Base-by-base conservation (phyloP, 2,329 filamentous ascomycete genomes). In the Tricladium varicosporioides region DNA sequence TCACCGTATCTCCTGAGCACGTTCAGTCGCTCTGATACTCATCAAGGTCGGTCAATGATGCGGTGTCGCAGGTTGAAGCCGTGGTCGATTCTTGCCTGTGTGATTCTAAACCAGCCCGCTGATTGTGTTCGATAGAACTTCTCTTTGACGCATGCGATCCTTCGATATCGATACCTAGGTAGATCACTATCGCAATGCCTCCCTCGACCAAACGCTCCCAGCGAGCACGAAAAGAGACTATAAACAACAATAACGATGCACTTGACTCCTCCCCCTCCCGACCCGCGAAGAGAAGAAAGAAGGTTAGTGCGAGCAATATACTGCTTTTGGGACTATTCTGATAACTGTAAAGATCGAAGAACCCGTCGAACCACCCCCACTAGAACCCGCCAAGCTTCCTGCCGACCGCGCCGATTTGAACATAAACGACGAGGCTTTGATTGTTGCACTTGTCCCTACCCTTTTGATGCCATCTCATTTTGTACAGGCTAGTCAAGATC, bases 261-360 rank as follows among this genome's bases (percentile, higher is more conserved):
- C 61, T 65, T 9, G 65, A 70, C 51, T 82, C 83, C 22, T 86
- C 84, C 3, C 83, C 84, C 13, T 81, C 78, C 57, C 79, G 83
- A 53, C 83, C 84, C n/a, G 74, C 78, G 10, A 87, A 87, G 75
- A 82, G 84, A 67, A 81, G 84, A 73, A 86, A 80, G 75, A 84
- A 82, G 78, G 82, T 83, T 57, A 44, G 18, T 47, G 13, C 11
- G 14, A 16, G 14, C 14, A 42, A 54, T 32, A 16, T 22, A 8
- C 10, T 18, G 27, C 27, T 18, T 19, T 32, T 32, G 15, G 44
- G 27, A 51, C 36, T 55, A 11, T 50, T 48, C 55, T 64, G 45
- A 63, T 40, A 51, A 33, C 50, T 36, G 53, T 54, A 51, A 60
- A 81, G 75, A 64, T 70, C 32, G 75, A 77, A 15, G 73, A 77